Percentiles rank a stretch among this genome's conserved stretches.
These are phyloP conservation scores for Psilocybe cubensis DNA, from an alignment of 768 basidiomycete species.

Conservation along the genomic window DNA sequence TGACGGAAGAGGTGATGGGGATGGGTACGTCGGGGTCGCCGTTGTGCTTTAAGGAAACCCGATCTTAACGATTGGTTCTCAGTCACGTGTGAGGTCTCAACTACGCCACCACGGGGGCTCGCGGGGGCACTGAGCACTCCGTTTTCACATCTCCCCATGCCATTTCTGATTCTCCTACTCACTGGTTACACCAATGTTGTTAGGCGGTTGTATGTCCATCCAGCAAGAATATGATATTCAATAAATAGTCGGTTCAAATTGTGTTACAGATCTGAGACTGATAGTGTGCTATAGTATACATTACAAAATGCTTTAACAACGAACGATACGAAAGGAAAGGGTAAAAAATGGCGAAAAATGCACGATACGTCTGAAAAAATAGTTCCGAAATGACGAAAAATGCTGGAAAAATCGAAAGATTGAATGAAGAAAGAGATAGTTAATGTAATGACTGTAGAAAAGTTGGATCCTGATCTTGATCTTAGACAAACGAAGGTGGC, in stretches of 20 bases:
- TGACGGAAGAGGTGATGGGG: constrained; percentile 28
- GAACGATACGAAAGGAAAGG: constrained; percentile 3
- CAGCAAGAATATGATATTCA: not conserved
- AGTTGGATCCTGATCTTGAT: not conserved
- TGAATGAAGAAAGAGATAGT: constrained; percentile 1
- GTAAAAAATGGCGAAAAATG: constrained; percentile 1
- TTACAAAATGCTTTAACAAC: not conserved
- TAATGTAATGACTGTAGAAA: not conserved
- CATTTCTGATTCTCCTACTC: no score
- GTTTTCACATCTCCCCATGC: no score
- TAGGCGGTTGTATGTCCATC: no score
- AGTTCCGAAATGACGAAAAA: constrained; percentile 10
- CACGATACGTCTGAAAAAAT: constrained; percentile 4
- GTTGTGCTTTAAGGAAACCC: constrained; percentile 14
- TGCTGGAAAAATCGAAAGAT: constrained; percentile 6
- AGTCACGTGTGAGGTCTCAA: constrained; percentile 18
- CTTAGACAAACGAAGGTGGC: constrained; percentile 1
- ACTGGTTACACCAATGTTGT: no score
- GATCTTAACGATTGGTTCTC: constrained; percentile 21
- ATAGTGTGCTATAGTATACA: not conserved
- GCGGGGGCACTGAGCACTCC: no score
- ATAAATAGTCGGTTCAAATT: not conserved
- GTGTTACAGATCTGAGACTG: not conserved
- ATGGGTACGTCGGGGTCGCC: not conserved
- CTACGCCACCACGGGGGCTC: not conserved